Percentiles rank a stretch among this genome's conserved stretches.
phyloP scores from a whole-genome alignment of 2,329 filamentous ascomycete species.

The Arachnopeziza araneosa region DNA sequence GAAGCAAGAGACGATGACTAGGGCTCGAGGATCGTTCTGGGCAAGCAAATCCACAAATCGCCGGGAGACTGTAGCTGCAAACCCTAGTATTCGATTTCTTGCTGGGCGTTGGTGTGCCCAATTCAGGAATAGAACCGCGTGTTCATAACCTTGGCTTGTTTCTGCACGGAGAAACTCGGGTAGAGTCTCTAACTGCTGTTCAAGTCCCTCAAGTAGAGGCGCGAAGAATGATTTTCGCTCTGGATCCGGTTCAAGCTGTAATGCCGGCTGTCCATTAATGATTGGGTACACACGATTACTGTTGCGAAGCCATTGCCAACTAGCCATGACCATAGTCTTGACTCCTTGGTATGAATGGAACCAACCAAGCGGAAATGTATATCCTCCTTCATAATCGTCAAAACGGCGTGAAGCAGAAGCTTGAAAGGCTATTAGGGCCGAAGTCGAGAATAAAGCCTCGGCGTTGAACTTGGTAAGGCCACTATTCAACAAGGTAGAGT shows the following conservation, averaged over 20 bases:
- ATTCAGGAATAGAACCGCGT: constrained; percentile 60
- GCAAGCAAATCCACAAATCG: constrained; percentile 56
- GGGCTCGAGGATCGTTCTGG: constrained; percentile 41
- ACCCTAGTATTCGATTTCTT: constrained; percentile 52
- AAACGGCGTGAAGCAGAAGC: constrained; percentile 59
- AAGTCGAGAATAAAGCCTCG: constrained; percentile 57
- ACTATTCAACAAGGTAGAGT: constrained; percentile 48
- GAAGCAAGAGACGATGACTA: constrained; percentile 28
- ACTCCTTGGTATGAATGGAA: constrained; percentile 64
- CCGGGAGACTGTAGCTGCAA: constrained; percentile 59
- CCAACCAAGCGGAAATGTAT: constrained; percentile 57
- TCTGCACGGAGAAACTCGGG: constrained; percentile 13
- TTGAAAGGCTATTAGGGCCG: constrained; percentile 61
- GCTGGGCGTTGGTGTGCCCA: constrained; percentile 59
- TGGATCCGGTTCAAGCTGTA: constrained; percentile 54
- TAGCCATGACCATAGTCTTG: constrained; percentile 58
- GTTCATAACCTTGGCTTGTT: constrained; percentile 53
- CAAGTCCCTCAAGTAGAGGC: constrained; percentile 51
- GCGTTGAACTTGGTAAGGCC: constrained; percentile 56
- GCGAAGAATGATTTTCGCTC: constrained; percentile 53
- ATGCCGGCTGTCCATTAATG: constrained; percentile 57
- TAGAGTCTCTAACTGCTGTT: constrained; percentile 45
- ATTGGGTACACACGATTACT: constrained; percentile 54
- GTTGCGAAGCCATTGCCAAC: constrained; percentile 57
- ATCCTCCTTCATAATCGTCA: constrained; percentile 44